These are phyloP conservation scores for Closterium sp. DNA, from an alignment of 139 green algal genomes.

Conservation along the genomic window DNA sequence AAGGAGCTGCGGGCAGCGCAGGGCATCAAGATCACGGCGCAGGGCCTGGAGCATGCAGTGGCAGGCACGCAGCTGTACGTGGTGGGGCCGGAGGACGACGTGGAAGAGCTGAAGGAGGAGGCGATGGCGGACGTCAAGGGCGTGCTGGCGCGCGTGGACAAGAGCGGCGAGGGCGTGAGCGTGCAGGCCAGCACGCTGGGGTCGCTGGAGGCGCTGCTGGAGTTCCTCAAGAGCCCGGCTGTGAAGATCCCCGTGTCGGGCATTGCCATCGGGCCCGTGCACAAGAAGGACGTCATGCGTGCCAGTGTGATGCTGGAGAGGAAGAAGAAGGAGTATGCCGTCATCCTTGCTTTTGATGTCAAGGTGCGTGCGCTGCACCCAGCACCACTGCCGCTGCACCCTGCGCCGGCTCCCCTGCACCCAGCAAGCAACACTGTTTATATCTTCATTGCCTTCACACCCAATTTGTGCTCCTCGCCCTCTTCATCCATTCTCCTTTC, in stretches of 20 bases:
- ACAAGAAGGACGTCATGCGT: constrained; percentile 95
- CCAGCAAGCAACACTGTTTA: background rate
- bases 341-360: constrained; percentile 97
- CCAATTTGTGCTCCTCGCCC: too few relatives aligned
- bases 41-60: constrained; percentile 87
- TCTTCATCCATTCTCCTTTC: too few relatives aligned
- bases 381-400: too few relatives aligned
- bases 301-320: constrained; percentile 96
- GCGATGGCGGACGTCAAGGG: constrained; percentile 89
- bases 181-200: constrained; percentile 96
- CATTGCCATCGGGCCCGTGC: constrained; percentile 96
- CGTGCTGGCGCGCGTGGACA: constrained; percentile 67
- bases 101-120: constrained; percentile 88
- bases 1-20: constrained; percentile 89
- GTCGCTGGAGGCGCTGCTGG: constrained; percentile 95
- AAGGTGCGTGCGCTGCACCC: constrained; percentile 43
- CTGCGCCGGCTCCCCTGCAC: too few relatives aligned
- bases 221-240: constrained; percentile 78
- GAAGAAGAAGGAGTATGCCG: constrained; percentile 81
- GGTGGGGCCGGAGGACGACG: constrained; percentile 78
- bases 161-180: constrained; percentile 87
- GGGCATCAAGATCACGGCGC: constrained; percentile 90
- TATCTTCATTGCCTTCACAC: background rate
- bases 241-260: constrained; percentile 79
- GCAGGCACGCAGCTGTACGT: constrained; percentile 85